These are phyloP conservation scores for Babesia gibsoni DNA, from an alignment of 169 alveolate species.

Conservation along the genomic window DNA sequence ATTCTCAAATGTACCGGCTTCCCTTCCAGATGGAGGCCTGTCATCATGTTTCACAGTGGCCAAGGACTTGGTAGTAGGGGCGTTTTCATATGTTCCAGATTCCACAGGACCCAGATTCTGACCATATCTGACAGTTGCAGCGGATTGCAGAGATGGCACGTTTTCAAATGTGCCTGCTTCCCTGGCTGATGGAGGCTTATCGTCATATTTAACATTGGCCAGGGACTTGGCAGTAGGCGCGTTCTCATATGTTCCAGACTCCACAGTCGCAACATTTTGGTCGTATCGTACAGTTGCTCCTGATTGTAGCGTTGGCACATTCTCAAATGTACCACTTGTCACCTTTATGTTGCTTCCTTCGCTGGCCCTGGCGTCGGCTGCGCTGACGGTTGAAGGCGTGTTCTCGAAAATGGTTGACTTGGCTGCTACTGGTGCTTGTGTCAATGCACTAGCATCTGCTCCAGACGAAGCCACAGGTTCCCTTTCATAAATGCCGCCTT, in stretches of 20 bases:
- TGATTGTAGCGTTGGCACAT: slow-evolving; percentile 43
- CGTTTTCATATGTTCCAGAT: slow-evolving; percentile 1
- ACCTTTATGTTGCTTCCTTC: slow-evolving; percentile 22
- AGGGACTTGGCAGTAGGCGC: slow-evolving; percentile 25
- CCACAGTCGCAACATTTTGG: not conserved
- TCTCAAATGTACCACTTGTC: slow-evolving; percentile 44
- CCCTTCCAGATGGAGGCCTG: not conserved
- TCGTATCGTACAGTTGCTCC: slow-evolving; percentile 43
- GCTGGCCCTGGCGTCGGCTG: slow-evolving; percentile 52
- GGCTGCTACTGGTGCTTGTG: not conserved
- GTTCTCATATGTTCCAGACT: slow-evolving; percentile 43
- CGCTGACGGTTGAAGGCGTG: slow-evolving; percentile 28
- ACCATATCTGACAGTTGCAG: not conserved
- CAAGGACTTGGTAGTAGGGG: not conserved
- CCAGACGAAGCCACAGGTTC: slow-evolving; percentile 5
- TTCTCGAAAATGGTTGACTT: slow-evolving; percentile 42
- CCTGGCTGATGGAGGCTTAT: not conserved
- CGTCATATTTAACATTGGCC: slow-evolving; percentile 24
- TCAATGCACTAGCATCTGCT: not conserved
- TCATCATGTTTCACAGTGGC: not conserved
- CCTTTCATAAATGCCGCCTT: not conserved
- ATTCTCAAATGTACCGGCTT: slow-evolving; percentile 4
- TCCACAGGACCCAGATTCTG: not conserved
- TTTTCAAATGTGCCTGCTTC: slow-evolving; percentile 8
- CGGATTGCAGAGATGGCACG: not conserved